These are phyloP conservation scores for Pseudocercospora musae DNA, from an alignment of 2,329 filamentous ascomycete species.

Conservation along the genomic window DNA sequence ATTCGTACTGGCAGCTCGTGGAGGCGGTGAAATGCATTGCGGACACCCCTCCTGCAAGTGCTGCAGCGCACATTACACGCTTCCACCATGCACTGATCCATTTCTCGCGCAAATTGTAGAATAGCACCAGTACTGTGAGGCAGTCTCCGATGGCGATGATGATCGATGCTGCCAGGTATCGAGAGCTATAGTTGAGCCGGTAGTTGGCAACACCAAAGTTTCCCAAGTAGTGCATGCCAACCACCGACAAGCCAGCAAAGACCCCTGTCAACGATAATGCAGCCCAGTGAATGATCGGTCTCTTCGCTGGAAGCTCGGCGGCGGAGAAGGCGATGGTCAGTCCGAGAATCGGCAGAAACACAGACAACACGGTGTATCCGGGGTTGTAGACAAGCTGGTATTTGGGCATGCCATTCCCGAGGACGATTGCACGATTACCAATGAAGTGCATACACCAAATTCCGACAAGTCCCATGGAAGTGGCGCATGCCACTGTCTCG, in stretches of 20 bases:
- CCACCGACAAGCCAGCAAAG: slow-evolving; percentile 71
- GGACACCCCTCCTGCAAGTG: slow-evolving; percentile 71
- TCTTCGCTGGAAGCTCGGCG: slow-evolving; percentile 49
- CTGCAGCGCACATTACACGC: slow-evolving; percentile 60
- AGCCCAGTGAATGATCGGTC: slow-evolving; percentile 29
- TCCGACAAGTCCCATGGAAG: slow-evolving; percentile 48
- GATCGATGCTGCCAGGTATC: slow-evolving; percentile 64
- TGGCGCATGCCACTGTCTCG: slow-evolving; percentile 41
- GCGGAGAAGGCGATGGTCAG: slow-evolving; percentile 69
- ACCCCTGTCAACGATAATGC: slow-evolving; percentile 57
- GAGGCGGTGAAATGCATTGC: slow-evolving; percentile 89
- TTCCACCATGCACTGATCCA: slow-evolving; percentile 83
- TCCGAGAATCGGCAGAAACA: slow-evolving; percentile 75
- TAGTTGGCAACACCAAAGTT: slow-evolving; percentile 81
- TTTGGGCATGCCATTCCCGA: slow-evolving; percentile 57
- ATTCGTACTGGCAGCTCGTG: slow-evolving; percentile 64
- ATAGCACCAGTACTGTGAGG: slow-evolving; percentile 66
- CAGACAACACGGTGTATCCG: slow-evolving; percentile 70
- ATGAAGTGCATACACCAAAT: slow-evolving; percentile 70
- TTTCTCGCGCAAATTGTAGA: slow-evolving; percentile 71
- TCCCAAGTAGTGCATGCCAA: slow-evolving; percentile 85
- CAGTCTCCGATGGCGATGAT: slow-evolving; percentile 71
- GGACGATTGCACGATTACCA: slow-evolving; percentile 73
- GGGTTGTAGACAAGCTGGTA: slow-evolving; percentile 71
- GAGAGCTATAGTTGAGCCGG: slow-evolving; percentile 56